Percentiles rank a stretch among this genome's conserved stretches.
phyloP scores from a whole-genome alignment of 202 grass and related monocot genomes.

The Panicum virgatum region DNA sequence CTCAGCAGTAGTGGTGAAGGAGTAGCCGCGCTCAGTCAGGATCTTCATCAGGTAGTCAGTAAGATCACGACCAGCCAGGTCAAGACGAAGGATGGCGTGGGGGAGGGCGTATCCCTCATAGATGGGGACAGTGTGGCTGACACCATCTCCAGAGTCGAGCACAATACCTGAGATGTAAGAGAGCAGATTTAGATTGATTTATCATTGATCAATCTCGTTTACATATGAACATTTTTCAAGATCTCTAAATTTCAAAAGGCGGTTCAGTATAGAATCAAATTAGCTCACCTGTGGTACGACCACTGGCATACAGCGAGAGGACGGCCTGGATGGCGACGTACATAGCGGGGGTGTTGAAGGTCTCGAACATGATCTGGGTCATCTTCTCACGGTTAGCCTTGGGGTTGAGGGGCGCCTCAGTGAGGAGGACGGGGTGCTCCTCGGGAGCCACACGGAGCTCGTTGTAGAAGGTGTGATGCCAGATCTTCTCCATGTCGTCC shows the following conservation, averaged over 20 bases:
- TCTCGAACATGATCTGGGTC: conserved; percentile 99
- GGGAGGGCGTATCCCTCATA: conserved; percentile 89
- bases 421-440: conserved; percentile 88
- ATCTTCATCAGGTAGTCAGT: conserved; percentile 99
- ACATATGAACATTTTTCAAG: background rate
- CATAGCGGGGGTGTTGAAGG: conserved; percentile 96
- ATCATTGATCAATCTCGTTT: background rate
- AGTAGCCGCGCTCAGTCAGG: conserved; percentile 91
- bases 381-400: conserved; percentile 98
- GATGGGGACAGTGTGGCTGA: conserved; percentile 96
- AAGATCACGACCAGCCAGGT: conserved; percentile 84
- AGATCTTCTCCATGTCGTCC: conserved; percentile 99
- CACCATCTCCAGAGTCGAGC: conserved; percentile 92
- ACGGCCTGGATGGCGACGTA: conserved; percentile 99
- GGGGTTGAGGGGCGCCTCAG: conserved; percentile 92
- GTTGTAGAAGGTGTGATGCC: conserved; percentile 97
- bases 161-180: conserved; percentile 69
- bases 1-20: conserved; percentile 91
- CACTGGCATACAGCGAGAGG: conserved; percentile 92
- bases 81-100: conserved; percentile 85
- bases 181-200: background rate
- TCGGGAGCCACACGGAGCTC: conserved; percentile 92
- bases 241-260: background rate
- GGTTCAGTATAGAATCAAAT: background rate
- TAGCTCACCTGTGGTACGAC: conserved; percentile 84